Percentiles rank a stretch among this genome's conserved stretches.
Conservation (phyloP, 805 yeast genomes). For the Candida wancherniae region DNA sequence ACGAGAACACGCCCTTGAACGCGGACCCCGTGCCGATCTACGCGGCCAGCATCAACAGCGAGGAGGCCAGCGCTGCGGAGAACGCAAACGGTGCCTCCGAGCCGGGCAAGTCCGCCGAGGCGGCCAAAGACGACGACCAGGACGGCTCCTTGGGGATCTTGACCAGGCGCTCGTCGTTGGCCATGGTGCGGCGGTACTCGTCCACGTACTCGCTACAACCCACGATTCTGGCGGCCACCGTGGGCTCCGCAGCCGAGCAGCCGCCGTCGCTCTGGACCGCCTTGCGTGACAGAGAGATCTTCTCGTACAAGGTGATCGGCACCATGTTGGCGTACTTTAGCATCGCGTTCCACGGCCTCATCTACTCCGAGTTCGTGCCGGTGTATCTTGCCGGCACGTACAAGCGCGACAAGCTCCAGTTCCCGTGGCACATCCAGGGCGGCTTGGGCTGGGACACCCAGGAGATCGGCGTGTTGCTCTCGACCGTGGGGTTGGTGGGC, state of each 20-base stretch:
- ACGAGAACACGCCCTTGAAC: conserved; percentile 7
- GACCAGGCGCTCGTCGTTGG: conserved; percentile 10
- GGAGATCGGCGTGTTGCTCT: conserved; percentile 47
- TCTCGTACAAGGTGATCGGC: conserved; percentile 28
- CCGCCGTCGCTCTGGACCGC: conserved; percentile 13
- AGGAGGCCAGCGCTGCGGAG: not conserved
- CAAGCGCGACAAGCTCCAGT: conserved; percentile 24
- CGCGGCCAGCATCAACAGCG: conserved; percentile 3
- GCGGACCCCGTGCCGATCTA: conserved; percentile 6
- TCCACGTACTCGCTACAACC: conserved; percentile 14
- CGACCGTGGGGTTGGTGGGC: conserved; percentile 52
- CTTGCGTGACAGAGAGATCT: conserved; percentile 18
- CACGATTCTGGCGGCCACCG: conserved; percentile 9
- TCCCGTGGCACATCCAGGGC: conserved; percentile 48
- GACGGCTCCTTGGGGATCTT: conserved; percentile 5
- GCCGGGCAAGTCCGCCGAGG: no score
- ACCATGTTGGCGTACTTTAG: conserved; percentile 35
- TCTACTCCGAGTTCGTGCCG: conserved; percentile 53
- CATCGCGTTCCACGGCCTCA: conserved; percentile 44
- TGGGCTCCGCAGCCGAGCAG: conserved; percentile 9
- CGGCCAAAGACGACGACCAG: conserved; percentile 3
- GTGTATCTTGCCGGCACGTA: conserved; percentile 42
- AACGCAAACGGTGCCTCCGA: no score
- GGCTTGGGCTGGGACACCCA: conserved; percentile 47
- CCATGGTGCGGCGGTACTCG: conserved; percentile 18